Base-by-base conservation (phyloP, 805 yeast genomes). In the Starmera quercuum region DNA sequence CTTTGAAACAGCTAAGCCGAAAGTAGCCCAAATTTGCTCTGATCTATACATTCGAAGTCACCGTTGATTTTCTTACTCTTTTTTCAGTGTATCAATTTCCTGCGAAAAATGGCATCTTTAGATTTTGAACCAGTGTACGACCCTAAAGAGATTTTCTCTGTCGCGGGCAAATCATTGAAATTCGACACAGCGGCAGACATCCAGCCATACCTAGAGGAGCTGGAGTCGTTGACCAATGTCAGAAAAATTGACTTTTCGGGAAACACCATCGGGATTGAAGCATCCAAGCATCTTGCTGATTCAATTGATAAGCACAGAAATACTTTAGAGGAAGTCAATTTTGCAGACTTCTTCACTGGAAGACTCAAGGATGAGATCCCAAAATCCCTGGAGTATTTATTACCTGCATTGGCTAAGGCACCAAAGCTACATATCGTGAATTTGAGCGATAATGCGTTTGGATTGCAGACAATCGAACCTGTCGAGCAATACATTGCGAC, bases 351-450 rank as follows among this genome's bases (percentile, higher is more conserved):
- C 42, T 92, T 85, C 64, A 92, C 97, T 19, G 95, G 97, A 10
- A 75, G 99, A 54, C 73, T 90, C 45, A 87, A 86, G 49, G 88
- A 88, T 38, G 99, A 92, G 61, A 94, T 92, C 42, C 97, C 97
- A 15, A 73, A 76, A 43, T 77, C 95, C 5, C 70, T 92, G 54
- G 74, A 73, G 38, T 66, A 69, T 44, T 65, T 92, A 42, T 73
- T 88, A 41, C 83, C 87, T 15, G 82, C 83, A 2, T 67, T 92
- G 34, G 64, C 84, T 44, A 59, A 73, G 42, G 78, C 85, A 46
- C 73, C 79, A 32, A 71, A 80, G 19, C 67, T 90, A 46, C 71
- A 72, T 41, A 77, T 85, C 26, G 65, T 92, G 39, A 83, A 92
- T 58, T 67, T 92, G 42, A 79, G 95, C 49, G 98, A 92, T 59